phyloP scores from a whole-genome alignment of 345 rosid species.

The Bruguiera parviflora region DNA sequence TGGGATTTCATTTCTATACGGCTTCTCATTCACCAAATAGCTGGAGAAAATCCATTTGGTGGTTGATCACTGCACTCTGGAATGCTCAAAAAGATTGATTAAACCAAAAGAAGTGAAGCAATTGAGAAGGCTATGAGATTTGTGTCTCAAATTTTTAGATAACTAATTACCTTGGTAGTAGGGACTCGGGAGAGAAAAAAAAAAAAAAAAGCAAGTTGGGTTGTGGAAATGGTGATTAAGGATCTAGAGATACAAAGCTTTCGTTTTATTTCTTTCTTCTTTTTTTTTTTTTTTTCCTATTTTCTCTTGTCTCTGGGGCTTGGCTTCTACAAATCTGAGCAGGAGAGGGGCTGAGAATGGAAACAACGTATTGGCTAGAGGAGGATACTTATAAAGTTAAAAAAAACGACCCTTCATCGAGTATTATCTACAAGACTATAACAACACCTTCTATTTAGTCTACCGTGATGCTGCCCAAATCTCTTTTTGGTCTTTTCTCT shows the following conservation, averaged over 20 bases:
- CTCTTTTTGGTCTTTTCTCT: neutral
- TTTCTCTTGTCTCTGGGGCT: slow-evolving; percentile 17
- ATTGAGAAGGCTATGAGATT: slow-evolving; percentile 19
- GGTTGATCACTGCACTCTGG: neutral
- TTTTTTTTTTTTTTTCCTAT: neutral
- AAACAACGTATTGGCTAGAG: slow-evolving; percentile 25
- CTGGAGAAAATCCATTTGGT: neutral
- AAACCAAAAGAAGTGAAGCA: slow-evolving; percentile 46
- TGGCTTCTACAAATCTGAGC: slow-evolving; percentile 31
- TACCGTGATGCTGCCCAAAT: neutral
- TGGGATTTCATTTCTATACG: neutral
- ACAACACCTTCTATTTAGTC: neutral
- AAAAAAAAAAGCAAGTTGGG: slow-evolving; percentile 15
- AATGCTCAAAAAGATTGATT: slow-evolving; percentile 13
- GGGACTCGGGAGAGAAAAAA: slow-evolving; percentile 9
- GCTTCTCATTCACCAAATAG: no score
- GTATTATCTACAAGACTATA: neutral
- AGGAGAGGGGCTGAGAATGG: slow-evolving; percentile 42
- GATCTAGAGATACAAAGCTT: slow-evolving; percentile 20
- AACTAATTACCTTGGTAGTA: slow-evolving; percentile 38
- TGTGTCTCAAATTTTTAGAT: slow-evolving; percentile 34
- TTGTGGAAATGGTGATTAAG: slow-evolving; percentile 13
- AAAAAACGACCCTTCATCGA: slow-evolving; percentile 20
- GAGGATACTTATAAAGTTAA: slow-evolving; percentile 38
- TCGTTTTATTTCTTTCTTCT: neutral